A percentile compares a stretch with the other conserved stretches of the same genome.
These are phyloP conservation scores for Mycosarcoma mackinlayi DNA, from an alignment of 1,284 basidiomycete genomes.

Conservation along the genomic window DNA sequence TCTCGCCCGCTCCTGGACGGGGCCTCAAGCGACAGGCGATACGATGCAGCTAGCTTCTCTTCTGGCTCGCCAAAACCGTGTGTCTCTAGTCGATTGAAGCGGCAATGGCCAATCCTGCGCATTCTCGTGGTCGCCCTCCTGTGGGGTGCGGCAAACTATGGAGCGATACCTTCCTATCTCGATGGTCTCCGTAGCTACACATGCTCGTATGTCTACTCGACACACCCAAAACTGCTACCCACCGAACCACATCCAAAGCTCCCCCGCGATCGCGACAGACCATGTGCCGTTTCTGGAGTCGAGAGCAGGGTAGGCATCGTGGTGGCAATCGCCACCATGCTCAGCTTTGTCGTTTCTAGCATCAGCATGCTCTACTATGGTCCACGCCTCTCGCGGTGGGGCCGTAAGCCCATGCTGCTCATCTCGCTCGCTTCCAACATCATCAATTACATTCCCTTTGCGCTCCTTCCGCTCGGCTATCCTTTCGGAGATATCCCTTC, in stretches of 20 bases:
- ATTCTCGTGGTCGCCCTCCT: slow-evolving; percentile 28
- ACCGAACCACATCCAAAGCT: slow-evolving; percentile 23
- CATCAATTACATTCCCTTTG: slow-evolving; percentile 44
- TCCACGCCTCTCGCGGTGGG: slow-evolving; percentile 39
- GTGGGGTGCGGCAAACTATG: slow-evolving; percentile 37
- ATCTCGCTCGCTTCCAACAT: slow-evolving; percentile 39
- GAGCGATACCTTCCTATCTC: slow-evolving; percentile 35
- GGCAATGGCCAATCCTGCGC: slow-evolving; percentile 37
- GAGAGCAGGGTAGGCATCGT: slow-evolving; percentile 44
- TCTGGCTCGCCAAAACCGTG: slow-evolving; percentile 1
- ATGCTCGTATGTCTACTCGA: slow-evolving; percentile 39
- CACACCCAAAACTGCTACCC: slow-evolving; percentile 30
- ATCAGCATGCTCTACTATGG: slow-evolving; percentile 50
- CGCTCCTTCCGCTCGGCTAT: slow-evolving; percentile 38
- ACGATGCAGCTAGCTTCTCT: slow-evolving; percentile 10
- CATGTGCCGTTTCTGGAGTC: slow-evolving; percentile 44
- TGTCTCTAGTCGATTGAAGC: slow-evolving; percentile 2
- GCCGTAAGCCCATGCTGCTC: slow-evolving; percentile 43
- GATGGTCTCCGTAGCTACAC: slow-evolving; percentile 40
- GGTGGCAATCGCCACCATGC: slow-evolving; percentile 41
- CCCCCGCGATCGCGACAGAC: slow-evolving; percentile 36
- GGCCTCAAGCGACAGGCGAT: background rate
- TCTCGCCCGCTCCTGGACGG: slow-evolving; percentile 23
- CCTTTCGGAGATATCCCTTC: slow-evolving; percentile 39
- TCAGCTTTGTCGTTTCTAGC: slow-evolving; percentile 42